phyloP scores from a whole-genome alignment of 345 rosid genomes.

The Erysimum cheiranthoides region DNA sequence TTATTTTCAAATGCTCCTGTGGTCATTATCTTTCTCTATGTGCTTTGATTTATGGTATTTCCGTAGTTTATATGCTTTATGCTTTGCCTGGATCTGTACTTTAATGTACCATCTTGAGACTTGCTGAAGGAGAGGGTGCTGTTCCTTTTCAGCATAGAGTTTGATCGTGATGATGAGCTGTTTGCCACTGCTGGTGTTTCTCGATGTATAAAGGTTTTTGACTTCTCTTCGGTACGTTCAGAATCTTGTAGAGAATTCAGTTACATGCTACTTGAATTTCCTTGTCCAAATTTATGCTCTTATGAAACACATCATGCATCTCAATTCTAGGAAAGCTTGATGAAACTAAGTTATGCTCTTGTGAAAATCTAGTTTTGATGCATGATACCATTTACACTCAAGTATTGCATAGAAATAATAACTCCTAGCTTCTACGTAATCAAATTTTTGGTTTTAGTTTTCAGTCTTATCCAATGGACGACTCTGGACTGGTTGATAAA shows the following conservation, averaged over 20 bases:
- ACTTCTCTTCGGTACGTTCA: constrained; percentile 81
- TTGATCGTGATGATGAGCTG: constrained; percentile 94
- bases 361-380: constrained; percentile 22
- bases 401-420: constrained; percentile 6
- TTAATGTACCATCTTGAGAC: constrained; percentile 18
- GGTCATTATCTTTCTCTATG: constrained; percentile 11
- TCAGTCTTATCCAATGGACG: constrained; percentile 6
- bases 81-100: constrained; percentile 25
- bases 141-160: constrained; percentile 80
- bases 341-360: constrained; percentile 15
- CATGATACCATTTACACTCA: constrained; percentile 23
- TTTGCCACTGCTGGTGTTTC: constrained; percentile 99
- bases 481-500: constrained; percentile 21
- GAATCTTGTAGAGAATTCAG: constrained; percentile 12
- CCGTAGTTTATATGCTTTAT: constrained; percentile 10
- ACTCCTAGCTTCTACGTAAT: constrained; percentile 12
- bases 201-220: constrained; percentile 89
- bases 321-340: constrained; percentile 17
- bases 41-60: constrained; percentile 14
- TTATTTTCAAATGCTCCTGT: constrained; percentile 6
- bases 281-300: constrained; percentile 16
- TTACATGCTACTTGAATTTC: background rate
- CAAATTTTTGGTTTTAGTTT: constrained; percentile 15
- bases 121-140: constrained; percentile 10
- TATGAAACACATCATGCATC: constrained; percentile 29